These are phyloP conservation scores for Rutstroemia sydowiana DNA, from an alignment of 2,329 filamentous ascomycete genomes.

Conservation along the genomic window DNA sequence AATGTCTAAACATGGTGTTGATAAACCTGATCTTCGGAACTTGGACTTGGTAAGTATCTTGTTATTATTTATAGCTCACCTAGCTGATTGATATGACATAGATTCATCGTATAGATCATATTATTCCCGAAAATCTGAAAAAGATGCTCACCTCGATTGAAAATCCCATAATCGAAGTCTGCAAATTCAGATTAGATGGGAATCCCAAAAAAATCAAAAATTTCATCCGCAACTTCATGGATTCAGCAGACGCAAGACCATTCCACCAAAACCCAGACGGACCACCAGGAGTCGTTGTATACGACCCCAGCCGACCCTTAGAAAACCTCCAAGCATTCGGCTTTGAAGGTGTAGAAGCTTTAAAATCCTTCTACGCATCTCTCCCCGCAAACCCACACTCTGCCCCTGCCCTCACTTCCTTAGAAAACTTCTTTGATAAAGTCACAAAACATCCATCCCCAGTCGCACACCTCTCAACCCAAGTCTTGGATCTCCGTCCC, in stretches of 20 bases:
- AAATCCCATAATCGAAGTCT: constrained; percentile 66
- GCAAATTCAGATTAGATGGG: constrained; percentile 55
- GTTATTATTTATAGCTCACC: neutral
- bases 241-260: constrained; percentile 48
- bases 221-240: constrained; percentile 66
- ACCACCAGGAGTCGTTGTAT: constrained; percentile 72
- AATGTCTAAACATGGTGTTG: constrained; percentile 75
- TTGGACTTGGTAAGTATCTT: constrained; percentile 47
- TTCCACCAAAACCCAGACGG: constrained; percentile 66
- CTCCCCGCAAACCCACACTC: too few relatives aligned
- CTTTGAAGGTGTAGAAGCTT: constrained; percentile 56
- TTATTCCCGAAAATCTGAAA: constrained; percentile 57
- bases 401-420: too few relatives aligned
- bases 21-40: constrained; percentile 86
- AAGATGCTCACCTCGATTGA: constrained; percentile 65
- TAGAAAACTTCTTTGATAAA: too few relatives aligned
- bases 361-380: constrained; percentile 26
- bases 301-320: constrained; percentile 66
- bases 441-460: too few relatives aligned
- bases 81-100: constrained; percentile 32
- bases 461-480: constrained; percentile 15
- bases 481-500: constrained; percentile 9
- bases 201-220: constrained; percentile 46
- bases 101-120: constrained; percentile 58
- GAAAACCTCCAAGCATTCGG: constrained; percentile 72